These are phyloP conservation scores for Daldinia grandis DNA, from an alignment of 495 filamentous ascomycete species.

Conservation along the genomic window DNA sequence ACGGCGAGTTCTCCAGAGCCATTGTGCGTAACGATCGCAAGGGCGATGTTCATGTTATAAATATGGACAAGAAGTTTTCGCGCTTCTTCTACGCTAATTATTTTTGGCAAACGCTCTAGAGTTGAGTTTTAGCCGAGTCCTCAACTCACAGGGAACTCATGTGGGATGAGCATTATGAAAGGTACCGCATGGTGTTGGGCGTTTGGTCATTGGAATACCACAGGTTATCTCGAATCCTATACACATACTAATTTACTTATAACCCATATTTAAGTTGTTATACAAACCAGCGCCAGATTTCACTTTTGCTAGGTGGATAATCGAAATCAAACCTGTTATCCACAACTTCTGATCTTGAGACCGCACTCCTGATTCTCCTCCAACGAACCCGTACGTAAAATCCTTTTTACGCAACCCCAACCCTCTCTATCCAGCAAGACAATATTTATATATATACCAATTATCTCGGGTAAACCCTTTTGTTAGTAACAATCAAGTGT, in stretches of 20 bases:
- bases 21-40: constrained; percentile 86
- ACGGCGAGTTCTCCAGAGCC: constrained; percentile 84
- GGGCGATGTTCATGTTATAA: constrained; percentile 93
- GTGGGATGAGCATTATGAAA: constrained; percentile 10
- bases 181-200: constrained; percentile 26
- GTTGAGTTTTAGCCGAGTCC: constrained; percentile 18
- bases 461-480: neutral
- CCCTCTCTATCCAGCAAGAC: constrained; percentile 9
- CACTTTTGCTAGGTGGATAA: neutral
- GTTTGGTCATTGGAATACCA: constrained; percentile 40
- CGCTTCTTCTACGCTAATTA: constrained; percentile 94
- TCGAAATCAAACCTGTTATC: neutral
- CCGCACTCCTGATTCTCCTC: neutral
- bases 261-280: neutral
- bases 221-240: neutral
- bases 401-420: constrained; percentile 9
- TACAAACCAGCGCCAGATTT: neutral
- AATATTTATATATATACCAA: neutral
- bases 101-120: constrained; percentile 88
- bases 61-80: constrained; percentile 91
- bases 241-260: neutral
- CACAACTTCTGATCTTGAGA: constrained; percentile 12
- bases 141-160: neutral
- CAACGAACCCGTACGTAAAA: neutral
- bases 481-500: neutral